phyloP scores from a whole-genome alignment of 139 green algal genomes.

The Mesostigma viride region DNA sequence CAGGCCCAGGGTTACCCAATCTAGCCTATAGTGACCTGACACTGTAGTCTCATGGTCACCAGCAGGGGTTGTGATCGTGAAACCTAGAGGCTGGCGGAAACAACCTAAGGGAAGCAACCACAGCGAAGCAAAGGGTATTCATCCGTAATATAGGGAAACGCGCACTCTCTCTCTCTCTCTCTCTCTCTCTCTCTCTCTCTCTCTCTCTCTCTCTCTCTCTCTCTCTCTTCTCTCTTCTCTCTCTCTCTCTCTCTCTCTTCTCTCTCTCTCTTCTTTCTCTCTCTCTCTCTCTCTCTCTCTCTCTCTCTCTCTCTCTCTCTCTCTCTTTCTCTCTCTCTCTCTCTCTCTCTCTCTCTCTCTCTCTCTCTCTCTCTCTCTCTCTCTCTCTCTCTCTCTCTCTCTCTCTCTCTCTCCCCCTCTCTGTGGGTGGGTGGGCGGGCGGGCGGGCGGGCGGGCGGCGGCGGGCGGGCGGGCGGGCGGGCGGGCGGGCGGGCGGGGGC shows the following conservation, averaged over 20 bases:
- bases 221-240: not conserved
- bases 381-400: constrained; percentile 8
- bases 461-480: too few species aligned
- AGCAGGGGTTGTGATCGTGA: too few species aligned
- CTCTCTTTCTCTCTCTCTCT: constrained; percentile 11
- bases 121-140: too few species aligned
- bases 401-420: constrained; percentile 8
- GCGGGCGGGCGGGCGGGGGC: too few species aligned
- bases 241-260: constrained; percentile 10
- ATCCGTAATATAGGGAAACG: too few species aligned
- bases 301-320: constrained; percentile 13
- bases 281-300: constrained; percentile 12
- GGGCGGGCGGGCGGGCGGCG: too few species aligned
- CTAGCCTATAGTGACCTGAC: too few species aligned
- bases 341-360: constrained; percentile 9
- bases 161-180: not conserved
- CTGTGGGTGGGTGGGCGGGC: too few species aligned
- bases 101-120: too few species aligned
- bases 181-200: constrained; percentile 13
- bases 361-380: constrained; percentile 13
- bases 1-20: too few species aligned
- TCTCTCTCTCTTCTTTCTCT: constrained; percentile 1
- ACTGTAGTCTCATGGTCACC: too few species aligned
- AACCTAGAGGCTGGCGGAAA: too few species aligned
- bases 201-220: constrained; percentile 11